Conservation (phyloP, 306 rosid species). For the Cucurbita moschata region DNA sequence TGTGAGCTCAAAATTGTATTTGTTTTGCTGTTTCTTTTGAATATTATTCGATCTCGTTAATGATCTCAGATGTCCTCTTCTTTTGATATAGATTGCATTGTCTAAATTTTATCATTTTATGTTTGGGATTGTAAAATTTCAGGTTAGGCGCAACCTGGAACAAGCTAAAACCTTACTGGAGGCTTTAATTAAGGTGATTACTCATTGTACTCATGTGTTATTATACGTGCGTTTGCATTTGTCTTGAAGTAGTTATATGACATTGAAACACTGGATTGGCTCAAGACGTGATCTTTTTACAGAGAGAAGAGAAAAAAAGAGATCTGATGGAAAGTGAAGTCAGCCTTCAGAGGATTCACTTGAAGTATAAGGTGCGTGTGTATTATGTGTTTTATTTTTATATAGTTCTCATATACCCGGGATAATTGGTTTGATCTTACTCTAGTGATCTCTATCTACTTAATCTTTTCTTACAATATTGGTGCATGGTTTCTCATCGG, state of each 20-base stretch:
- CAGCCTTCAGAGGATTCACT: slow-evolving; percentile 76
- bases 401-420: background rate
- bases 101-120: slow-evolving; percentile 1
- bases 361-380: slow-evolving; percentile 69
- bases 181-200: slow-evolving; percentile 70
- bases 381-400: background rate
- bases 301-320: slow-evolving; percentile 91
- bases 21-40: background rate
- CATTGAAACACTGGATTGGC: slow-evolving; percentile 10
- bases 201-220: slow-evolving; percentile 8
- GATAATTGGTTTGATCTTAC: background rate
- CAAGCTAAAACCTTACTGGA: slow-evolving; percentile 90
- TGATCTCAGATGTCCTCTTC: background rate
- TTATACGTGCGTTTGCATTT: background rate
- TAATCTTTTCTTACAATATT: background rate
- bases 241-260: background rate
- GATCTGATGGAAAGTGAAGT: slow-evolving; percentile 90
- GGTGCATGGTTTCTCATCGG: background rate
- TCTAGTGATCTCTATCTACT: background rate
- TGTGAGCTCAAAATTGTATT: background rate
- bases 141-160: slow-evolving; percentile 97
- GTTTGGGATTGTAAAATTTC: slow-evolving; percentile 11
- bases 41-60: background rate
- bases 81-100: background rate
- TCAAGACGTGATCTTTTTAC: slow-evolving; percentile 17